Evolutionary conservation across 192 early-diverging fungal genomes (phyloP).

Genomic region (Rhizoclosmatium globosum): DNA sequence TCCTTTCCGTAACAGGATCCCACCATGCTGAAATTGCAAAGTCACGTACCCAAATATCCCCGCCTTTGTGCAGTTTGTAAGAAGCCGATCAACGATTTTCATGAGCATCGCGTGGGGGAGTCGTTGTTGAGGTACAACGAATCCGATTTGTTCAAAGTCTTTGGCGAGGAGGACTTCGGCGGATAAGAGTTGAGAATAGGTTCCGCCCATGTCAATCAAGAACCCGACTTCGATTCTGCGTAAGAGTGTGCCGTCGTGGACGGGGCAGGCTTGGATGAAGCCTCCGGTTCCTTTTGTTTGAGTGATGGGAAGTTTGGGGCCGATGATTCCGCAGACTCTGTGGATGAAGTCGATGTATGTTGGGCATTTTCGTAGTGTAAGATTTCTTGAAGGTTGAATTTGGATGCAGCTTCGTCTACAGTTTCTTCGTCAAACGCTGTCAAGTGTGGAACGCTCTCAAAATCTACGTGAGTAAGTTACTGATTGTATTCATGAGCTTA

Average conservation of each 20-base stretch:
- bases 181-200: background rate
- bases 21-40: constrained; percentile 31
- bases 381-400: background rate
- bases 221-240: constrained; percentile 35
- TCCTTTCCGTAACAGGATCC: constrained; percentile 10
- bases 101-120: constrained; percentile 4
- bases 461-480: background rate
- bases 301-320: background rate
- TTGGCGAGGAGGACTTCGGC: constrained; percentile 21
- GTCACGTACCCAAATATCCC: constrained; percentile 33
- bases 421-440: background rate
- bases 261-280: constrained; percentile 37
- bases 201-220: constrained; percentile 16
- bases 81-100: constrained; percentile 20
- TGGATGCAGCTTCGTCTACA: background rate
- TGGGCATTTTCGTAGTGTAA: constrained; percentile 2
- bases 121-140: constrained; percentile 32
- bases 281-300: constrained; percentile 35
- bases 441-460: background rate
- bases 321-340: constrained; percentile 15
- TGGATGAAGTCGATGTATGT: constrained; percentile 15
- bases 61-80: background rate
- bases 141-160: constrained; percentile 27
- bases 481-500: background rate
- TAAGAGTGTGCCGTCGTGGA: constrained; percentile 25